A percentile compares a stretch with the other conserved stretches of the same genome.
Conservation (phyloP, 306 rosid genomes). For the Malus sylvestris region DNA sequence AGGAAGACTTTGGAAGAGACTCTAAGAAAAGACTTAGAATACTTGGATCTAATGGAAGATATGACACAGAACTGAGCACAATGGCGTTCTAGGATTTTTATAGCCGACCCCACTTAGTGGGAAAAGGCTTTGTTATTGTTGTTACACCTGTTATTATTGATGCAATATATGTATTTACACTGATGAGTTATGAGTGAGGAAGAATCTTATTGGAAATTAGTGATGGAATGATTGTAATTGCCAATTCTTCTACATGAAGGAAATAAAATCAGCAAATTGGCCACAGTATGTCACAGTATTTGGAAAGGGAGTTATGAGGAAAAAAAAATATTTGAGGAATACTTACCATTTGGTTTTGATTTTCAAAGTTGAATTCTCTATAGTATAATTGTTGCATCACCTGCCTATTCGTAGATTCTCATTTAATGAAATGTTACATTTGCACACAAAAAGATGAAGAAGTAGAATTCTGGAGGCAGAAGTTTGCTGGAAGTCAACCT, state of each 20-base stretch:
- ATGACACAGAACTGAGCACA: no score
- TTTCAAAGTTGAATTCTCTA: not conserved
- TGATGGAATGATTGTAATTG: not conserved
- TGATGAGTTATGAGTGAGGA: not conserved
- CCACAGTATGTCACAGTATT: not conserved
- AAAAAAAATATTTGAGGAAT: not conserved
- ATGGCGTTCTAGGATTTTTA: no score
- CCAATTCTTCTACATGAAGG: not conserved
- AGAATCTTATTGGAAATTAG: not conserved
- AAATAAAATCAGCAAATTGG: not conserved
- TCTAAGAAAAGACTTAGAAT: no score
- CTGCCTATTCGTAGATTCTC: no score
- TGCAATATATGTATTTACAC: not conserved
- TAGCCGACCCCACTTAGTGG: no score
- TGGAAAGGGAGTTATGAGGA: not conserved
- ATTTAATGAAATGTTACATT: no score
- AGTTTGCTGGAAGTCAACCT: no score
- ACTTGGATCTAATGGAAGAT: no score
- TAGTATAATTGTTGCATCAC: not conserved
- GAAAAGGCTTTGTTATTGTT: no score
- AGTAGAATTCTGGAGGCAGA: no score
- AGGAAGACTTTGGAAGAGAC: no score
- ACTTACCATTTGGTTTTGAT: not conserved
- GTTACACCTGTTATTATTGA: not conserved
- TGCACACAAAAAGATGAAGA: no score